These are phyloP conservation scores for Termitomyces eurrhizus DNA, from an alignment of 768 basidiomycete genomes.

Conservation along the genomic window DNA sequence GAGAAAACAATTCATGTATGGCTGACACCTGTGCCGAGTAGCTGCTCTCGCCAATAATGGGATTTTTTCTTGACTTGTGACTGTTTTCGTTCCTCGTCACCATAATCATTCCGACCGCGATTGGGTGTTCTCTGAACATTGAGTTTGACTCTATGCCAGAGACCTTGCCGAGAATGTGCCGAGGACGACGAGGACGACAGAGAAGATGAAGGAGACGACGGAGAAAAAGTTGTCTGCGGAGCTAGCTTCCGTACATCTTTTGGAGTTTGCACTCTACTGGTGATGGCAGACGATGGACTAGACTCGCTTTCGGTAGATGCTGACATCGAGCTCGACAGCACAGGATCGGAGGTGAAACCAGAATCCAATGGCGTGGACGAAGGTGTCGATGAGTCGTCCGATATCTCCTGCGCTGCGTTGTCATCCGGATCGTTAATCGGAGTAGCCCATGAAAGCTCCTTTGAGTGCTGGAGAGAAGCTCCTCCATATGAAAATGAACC, in stretches of 20 bases:
- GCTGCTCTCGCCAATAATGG: slow-evolving; percentile 6
- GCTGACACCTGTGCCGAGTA: slow-evolving; percentile 6
- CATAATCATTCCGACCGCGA: slow-evolving; percentile 1
- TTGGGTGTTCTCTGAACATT: slow-evolving; percentile 26
- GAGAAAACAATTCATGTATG: neutral
- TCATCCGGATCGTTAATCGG: slow-evolving; percentile 3
- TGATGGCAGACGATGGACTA: slow-evolving; percentile 1
- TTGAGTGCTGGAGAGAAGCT: neutral
- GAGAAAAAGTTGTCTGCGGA: slow-evolving; percentile 1
- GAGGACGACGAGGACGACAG: slow-evolving; percentile 9
- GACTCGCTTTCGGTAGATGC: slow-evolving; percentile 14
- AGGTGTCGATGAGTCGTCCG: slow-evolving; percentile 10
- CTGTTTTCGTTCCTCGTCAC: slow-evolving; percentile 3
- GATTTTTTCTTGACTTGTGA: slow-evolving; percentile 16
- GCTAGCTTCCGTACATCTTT: neutral
- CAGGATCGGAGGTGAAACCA: slow-evolving; percentile 5
- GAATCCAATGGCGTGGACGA: slow-evolving; percentile 21
- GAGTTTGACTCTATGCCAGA: slow-evolving; percentile 37
- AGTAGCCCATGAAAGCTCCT: neutral
- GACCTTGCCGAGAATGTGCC: slow-evolving; percentile 12
- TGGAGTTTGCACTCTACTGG: neutral
- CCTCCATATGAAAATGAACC: slow-evolving; percentile 12
- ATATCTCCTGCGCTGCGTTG: slow-evolving; percentile 3
- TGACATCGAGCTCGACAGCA: slow-evolving; percentile 16
- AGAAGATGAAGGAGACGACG: slow-evolving; percentile 6